Percentiles rank a stretch among this genome's conserved stretches.
phyloP scores from a whole-genome alignment of 2,329 filamentous ascomycete species.

The Fusarium bulbicola region DNA sequence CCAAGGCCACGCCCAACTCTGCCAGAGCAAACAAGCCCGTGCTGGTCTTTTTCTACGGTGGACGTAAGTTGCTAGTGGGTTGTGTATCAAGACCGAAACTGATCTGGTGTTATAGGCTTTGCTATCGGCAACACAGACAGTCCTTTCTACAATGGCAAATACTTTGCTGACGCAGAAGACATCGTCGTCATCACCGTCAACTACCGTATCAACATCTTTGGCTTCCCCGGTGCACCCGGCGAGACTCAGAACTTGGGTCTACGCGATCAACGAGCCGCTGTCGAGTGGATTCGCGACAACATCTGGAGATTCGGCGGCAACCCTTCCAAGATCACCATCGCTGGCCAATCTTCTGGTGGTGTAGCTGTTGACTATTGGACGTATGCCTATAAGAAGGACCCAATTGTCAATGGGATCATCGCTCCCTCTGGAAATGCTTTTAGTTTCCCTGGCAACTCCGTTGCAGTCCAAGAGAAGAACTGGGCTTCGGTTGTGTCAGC shows the following conservation, averaged over 20 bases:
- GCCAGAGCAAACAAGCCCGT: conserved; percentile 29
- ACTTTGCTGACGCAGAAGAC: conserved; percentile 54
- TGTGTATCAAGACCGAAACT: neutral
- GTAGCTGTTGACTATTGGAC: conserved; percentile 57
- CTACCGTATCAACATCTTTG: conserved; percentile 56
- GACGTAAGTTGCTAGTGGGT: neutral
- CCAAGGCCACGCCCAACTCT: conserved; percentile 28
- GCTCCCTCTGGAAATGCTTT: conserved; percentile 56
- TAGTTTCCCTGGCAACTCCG: conserved; percentile 55
- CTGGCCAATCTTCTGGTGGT: conserved; percentile 47
- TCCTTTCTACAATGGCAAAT: conserved; percentile 53
- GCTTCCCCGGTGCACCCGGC: conserved; percentile 49
- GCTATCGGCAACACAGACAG: conserved; percentile 49
- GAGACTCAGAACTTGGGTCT: conserved; percentile 41
- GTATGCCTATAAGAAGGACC: conserved; percentile 58
- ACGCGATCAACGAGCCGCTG: conserved; percentile 44
- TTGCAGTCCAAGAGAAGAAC: conserved; percentile 47
- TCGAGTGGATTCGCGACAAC: conserved; percentile 48
- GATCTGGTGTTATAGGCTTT: conserved; percentile 41
- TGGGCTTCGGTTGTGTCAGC: conserved; percentile 53
- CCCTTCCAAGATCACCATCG: conserved; percentile 45
- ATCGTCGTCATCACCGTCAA: conserved; percentile 58
- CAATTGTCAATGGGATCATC: conserved; percentile 59
- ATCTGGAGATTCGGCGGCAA: conserved; percentile 44
- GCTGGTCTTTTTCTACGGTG: conserved; percentile 37